A percentile compares a stretch with the other conserved stretches of the same genome.
phyloP scores from a whole-genome alignment of 148 eudicot genomes.

The Rheum nobile region DNA sequence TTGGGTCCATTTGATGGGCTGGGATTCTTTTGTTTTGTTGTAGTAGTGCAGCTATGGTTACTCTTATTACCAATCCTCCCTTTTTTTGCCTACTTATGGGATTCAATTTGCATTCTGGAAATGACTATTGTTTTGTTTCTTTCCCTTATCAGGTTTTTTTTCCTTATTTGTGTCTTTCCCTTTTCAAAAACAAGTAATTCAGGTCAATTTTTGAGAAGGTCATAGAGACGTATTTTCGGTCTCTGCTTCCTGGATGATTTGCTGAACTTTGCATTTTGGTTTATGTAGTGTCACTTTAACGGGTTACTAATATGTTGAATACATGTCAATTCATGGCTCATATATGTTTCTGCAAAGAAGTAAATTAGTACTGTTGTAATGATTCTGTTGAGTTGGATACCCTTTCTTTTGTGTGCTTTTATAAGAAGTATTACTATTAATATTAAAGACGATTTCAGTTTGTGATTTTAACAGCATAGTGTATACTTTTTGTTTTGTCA shows the following conservation, averaged over 20 bases:
- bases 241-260: too few relatives aligned
- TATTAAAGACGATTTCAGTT: neutral
- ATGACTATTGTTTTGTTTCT: neutral
- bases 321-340: neutral
- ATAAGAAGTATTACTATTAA: neutral
- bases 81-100: neutral
- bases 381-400: neutral
- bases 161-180: neutral
- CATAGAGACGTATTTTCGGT: too few relatives aligned
- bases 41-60: neutral
- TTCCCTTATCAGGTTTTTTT: neutral
- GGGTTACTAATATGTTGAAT: too few relatives aligned
- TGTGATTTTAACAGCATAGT: neutral
- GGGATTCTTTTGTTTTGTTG: neutral
- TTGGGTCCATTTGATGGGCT: slow-evolving; percentile 4
- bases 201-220: neutral
- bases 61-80: neutral
- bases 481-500: neutral
- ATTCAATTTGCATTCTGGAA: neutral
- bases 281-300: too few relatives aligned
- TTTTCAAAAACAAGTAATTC: neutral
- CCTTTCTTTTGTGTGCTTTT: neutral
- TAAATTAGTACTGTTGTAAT: neutral
- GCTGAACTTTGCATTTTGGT: too few relatives aligned
- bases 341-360: neutral